A percentile compares a stretch with the other conserved stretches of the same genome.
These are phyloP conservation scores for Colletotrichum agaves DNA, from an alignment of 2,329 filamentous ascomycete species.

Conservation along the genomic window DNA sequence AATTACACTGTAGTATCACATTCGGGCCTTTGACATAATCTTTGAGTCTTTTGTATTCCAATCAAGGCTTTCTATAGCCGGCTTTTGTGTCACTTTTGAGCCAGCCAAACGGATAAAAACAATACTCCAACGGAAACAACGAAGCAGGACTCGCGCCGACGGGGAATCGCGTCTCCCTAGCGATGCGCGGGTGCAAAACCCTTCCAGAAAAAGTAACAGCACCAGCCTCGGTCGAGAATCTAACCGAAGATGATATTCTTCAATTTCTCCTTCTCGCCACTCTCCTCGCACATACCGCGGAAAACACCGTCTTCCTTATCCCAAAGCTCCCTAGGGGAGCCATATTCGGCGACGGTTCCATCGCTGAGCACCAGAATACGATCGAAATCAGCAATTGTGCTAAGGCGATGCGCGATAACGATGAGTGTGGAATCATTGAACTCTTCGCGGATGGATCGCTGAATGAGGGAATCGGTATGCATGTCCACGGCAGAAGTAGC, in stretches of 20 bases:
- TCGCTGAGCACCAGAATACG: constrained; percentile 77
- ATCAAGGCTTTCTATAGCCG: constrained; percentile 4
- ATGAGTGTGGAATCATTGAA: constrained; percentile 76
- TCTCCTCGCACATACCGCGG: constrained; percentile 71
- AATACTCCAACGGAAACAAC: neutral
- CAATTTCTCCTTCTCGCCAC: constrained; percentile 67
- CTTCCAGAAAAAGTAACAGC: neutral
- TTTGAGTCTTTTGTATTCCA: neutral
- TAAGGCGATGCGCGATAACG: constrained; percentile 71
- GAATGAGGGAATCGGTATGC: constrained; percentile 78
- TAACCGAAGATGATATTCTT: constrained; percentile 55
- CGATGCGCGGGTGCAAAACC: neutral
- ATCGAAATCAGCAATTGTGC: constrained; percentile 82
- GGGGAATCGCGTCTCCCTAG: neutral
- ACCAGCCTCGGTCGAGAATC: neutral
- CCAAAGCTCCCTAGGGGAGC: constrained; percentile 71
- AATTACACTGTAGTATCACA: too few species aligned
- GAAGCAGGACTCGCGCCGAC: neutral
- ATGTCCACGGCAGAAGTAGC: constrained; percentile 84
- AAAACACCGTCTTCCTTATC: constrained; percentile 64
- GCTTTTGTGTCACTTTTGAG: constrained; percentile 2
- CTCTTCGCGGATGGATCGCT: constrained; percentile 77
- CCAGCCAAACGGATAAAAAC: neutral
- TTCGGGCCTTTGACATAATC: neutral
- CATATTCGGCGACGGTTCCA: constrained; percentile 75